Evolutionary conservation across 345 rosid species (phyloP), one percentile per base, ranked within the genome.

Genomic region (Pistacia atlantica): DNA sequence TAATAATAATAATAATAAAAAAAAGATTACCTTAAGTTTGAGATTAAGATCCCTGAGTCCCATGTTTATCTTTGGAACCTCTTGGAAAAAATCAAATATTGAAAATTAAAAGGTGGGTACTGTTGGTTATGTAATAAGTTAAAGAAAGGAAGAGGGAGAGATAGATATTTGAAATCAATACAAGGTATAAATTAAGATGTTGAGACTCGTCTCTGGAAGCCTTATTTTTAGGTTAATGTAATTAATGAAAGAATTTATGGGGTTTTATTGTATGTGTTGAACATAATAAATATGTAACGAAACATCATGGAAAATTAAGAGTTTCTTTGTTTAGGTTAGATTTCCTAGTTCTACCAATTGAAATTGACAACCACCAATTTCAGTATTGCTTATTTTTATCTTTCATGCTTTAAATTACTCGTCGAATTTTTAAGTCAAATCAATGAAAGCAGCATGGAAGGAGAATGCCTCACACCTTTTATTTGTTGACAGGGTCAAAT

Each of bases 1-100:
- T 22, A 31, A 31, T 1, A 74, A 76, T 55, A 25, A 25, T 25
- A 25, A 31, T 22, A 31, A 31, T 1, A 52, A 18, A 16, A 20
- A 28, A 12, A 38, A 20, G 12, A 46, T 37, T 52, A 90, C 97
- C 94, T 90, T 90, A 73, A 82, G 73, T 82, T 84, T 88, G 80
- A 85, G 84, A 75, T 77, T 83, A 46, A 90, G 75, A 81, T 87
- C 84, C 63, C 75, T 84, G 17, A 90, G 74, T 14, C 87, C 85
- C 95, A 89, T 88, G 69, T 65, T 66, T 66, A 48, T 48, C 45
- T 62, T 61, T 35, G 28, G 42, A 60, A 52, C 3, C 1, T 71
- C 22, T 14, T 62, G 22, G 14, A 65, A 31, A 14, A 35, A 16
- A 22, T 42, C 49, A 64, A 11, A 20, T 48, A 17, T 25, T 61